Percentiles rank a stretch among this genome's conserved stretches.
These are phyloP conservation scores for Santalum album DNA, from an alignment of 164 flowering plant genomes.

Conservation along the genomic window DNA sequence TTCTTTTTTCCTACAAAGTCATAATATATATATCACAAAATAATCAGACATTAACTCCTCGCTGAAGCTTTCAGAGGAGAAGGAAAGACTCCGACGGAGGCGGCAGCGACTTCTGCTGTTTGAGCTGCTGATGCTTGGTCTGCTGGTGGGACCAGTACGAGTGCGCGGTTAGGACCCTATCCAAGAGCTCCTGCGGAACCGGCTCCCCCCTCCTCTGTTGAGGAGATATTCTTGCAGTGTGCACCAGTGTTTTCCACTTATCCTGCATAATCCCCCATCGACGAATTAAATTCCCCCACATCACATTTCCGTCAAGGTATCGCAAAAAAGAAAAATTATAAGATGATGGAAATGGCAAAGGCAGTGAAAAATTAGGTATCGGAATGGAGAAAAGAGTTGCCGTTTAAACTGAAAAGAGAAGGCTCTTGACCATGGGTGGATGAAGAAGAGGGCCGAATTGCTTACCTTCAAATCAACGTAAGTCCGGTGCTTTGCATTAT, in stretches of 20 bases:
- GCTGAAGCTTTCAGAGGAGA: background rate
- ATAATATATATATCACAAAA: background rate
- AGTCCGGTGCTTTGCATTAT: background rate
- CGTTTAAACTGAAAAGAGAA: background rate
- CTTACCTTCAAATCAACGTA: background rate
- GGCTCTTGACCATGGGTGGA: too few relatives aligned
- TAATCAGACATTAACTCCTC: background rate
- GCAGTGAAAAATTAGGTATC: too few relatives aligned
- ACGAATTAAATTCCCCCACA: too few relatives aligned
- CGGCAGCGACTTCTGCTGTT: background rate
- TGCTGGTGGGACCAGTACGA: background rate
- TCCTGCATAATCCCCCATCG: background rate
- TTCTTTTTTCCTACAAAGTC: background rate
- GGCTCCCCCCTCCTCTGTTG: slow-evolving; percentile 3
- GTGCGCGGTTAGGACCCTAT: background rate
- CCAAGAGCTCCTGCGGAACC: slow-evolving; percentile 2
- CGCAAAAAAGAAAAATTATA: too few relatives aligned
- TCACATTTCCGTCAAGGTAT: too few relatives aligned
- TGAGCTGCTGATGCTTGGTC: background rate
- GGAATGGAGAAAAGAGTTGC: too few relatives aligned
- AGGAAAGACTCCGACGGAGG: background rate
- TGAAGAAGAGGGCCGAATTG: too few relatives aligned
- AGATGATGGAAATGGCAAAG: too few relatives aligned
- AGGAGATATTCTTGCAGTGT: slow-evolving; percentile 4
- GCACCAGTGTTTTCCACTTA: slow-evolving; percentile 4